A percentile compares a stretch with the other conserved stretches of the same genome.
These are phyloP conservation scores for Trichomonas gallinae DNA, from an alignment of 208 protist genomes.

Conservation along the genomic window DNA sequence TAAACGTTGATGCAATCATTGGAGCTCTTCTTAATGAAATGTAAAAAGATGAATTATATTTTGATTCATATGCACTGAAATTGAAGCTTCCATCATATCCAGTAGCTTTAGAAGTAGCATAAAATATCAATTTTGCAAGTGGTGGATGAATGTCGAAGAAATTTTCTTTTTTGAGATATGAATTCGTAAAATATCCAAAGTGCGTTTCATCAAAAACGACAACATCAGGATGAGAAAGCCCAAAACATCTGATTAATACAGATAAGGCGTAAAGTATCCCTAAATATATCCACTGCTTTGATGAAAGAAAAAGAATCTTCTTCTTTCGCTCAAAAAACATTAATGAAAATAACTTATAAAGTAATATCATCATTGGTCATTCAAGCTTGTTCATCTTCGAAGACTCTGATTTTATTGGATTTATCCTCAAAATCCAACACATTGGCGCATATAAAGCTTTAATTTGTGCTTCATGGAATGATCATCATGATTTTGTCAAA, in stretches of 20 bases:
- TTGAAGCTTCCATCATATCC: background rate
- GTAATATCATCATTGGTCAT: too few relatives aligned
- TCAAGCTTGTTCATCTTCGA: too few relatives aligned
- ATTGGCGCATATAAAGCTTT: too few relatives aligned
- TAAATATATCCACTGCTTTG: background rate
- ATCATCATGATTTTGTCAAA: too few relatives aligned
- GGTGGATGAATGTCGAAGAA: slow-evolving; percentile 31
- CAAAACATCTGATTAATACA: background rate
- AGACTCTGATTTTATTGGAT: too few relatives aligned
- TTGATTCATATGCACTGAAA: background rate
- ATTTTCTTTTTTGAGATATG: slow-evolving; percentile 19
- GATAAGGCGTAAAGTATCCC: background rate
- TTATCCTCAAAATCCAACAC: too few relatives aligned
- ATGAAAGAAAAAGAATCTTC: background rate
- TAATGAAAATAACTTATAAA: too few relatives aligned
- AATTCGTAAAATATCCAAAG: slow-evolving; percentile 24
- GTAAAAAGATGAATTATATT: background rate
- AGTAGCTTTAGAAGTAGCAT: background rate
- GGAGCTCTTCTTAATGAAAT: background rate
- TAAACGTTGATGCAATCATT: background rate
- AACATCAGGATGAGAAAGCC: background rate
- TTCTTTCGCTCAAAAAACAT: background rate
- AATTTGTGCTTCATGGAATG: too few relatives aligned
- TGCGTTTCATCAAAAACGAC: slow-evolving; percentile 27
- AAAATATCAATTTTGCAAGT: slow-evolving; percentile 30